Base-by-base conservation (phyloP, 1,139 yeast species). In the Kodamaea ohmeri region DNA sequence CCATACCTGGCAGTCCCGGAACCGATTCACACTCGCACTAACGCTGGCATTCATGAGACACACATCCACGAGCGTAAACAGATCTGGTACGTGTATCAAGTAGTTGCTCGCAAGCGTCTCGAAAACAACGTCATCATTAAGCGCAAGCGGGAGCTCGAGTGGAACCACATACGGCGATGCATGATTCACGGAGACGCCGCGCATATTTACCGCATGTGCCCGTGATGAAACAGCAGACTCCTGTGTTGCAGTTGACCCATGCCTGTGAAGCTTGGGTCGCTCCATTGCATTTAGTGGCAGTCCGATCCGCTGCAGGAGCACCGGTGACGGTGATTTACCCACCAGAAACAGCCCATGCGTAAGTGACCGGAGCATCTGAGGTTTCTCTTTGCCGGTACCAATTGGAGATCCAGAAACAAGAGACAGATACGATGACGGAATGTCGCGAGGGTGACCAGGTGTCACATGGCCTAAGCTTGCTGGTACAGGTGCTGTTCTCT, bases 1-100 rank as follows among this genome's bases (percentile, higher is more conserved):
- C 95, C 95, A 85, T 0, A 80, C 71, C 53, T 83, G 89, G 36
- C 83, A 70, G 36, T 82, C 83, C 40, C 87, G 61, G 42, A 65
- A 67, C 39, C 71, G 60, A 11, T 71, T 71, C 1, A 72, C 82
- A 33, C 69, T 63, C 0, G 72, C 73, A 1, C 90, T 87, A 3
- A 77, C 67, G 24, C 67, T 62, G 1, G 87, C 77, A 53, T 85
- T 85, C 43, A 74, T 61, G 29, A 69, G 63, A 50, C 89, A 83
- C 1, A 75, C 78, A 26, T 78, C 79, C 4, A 65, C 55, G 11
- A 79, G 55, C 18, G 65, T 63, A 49, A 73, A 71, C 1, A 74
- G 79, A 34, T 73, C 78, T 0, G 80, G 79, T 2, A 73, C 53
- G 2, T 61, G 49, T 1, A 67, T 52, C 31, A 74, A 42, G 48